Base-by-base conservation (phyloP, 2,329 filamentous ascomycete genomes). In the Eutypella sp. region DNA sequence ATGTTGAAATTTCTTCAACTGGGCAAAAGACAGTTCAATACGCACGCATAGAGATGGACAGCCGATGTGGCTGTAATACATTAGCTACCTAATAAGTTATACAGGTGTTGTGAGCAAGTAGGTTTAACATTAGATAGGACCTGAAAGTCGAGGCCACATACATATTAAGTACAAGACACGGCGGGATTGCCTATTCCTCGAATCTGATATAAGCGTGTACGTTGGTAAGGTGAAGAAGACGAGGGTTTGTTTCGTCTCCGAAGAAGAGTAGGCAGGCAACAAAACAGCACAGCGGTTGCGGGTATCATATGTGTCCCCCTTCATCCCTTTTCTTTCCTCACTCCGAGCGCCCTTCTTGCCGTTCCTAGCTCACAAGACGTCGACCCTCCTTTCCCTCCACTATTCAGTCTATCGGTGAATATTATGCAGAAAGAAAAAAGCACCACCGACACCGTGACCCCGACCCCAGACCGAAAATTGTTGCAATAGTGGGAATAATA, bases 171-270 rank as follows among this genome's bases (percentile, higher is more conserved):
- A 34, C 15, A 34, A 9, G 5, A 16, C 5, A 16, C 10, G 31
- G 31, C n/a, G 2, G 7, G 15, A 8, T 34, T 34, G 3, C 31
- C 31, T 16, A 33, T 34, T 16, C 31, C n/a, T n/a, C n/a, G n/a
- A n/a, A n/a, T n/a, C n/a, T n/a, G n/a, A n/a, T n/a, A 39, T 22
- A 39, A 39, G 13, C 36, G 36, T 39, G 36, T 39, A 39, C 36
- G 36, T 11, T 24, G 16, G 5, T 15, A 15, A n/a, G 16, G 29
- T 8, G 13, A n/a, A 33, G 11, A 33, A n/a, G 29, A 33, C 29
- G 29, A n/a, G n/a, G n/a, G n/a, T n/a, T 33, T 15, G 25, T 29
- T 29, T 7, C 16, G 29, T 33, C 29, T n/a, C 23, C 18, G 16
- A 38, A 38, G 36, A 24, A 39, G 36, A 39, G 13, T 11, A 33